Conservation (phyloP, 257 asterid species). For the Nicotiana tabacum region DNA sequence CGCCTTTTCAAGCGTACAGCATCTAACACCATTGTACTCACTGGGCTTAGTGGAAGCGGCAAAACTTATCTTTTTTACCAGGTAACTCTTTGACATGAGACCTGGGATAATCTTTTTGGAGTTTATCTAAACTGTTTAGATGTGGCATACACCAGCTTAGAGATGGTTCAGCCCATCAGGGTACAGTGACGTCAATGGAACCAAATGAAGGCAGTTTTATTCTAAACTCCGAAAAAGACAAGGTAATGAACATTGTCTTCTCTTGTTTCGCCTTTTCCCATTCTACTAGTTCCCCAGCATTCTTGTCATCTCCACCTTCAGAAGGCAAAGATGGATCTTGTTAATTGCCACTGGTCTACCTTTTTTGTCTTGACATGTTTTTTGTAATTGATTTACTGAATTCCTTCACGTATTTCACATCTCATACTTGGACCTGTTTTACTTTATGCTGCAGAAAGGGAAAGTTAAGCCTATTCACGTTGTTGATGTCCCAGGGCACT, state of each 20-base stretch:
- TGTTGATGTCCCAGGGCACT: constrained; percentile 91
- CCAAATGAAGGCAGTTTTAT: constrained; percentile 68
- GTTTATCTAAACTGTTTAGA: neutral
- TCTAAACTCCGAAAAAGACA: constrained; percentile 56
- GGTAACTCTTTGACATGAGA: constrained; percentile 8
- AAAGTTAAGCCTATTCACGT: constrained; percentile 60
- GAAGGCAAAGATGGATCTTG: neutral
- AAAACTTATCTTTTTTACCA: constrained; percentile 22
- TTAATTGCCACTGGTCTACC: neutral
- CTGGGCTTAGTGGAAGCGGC: constrained; percentile 24
- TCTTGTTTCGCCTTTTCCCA: neutral
- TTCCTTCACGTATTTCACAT: neutral
- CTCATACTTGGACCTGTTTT: constrained; percentile 7
- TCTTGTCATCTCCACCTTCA: neutral
- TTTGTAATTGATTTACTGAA: neutral
- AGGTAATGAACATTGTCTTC: constrained; percentile 34
- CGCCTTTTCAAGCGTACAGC: constrained; percentile 2
- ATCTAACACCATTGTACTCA: constrained; percentile 23
- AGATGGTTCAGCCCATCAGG: constrained; percentile 83
- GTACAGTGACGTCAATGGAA: constrained; percentile 90
- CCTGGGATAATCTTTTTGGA: neutral
- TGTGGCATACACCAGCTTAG: constrained; percentile 46
- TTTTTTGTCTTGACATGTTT: neutral
- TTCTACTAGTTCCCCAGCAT: neutral
- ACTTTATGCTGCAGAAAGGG: constrained; percentile 44